Evolutionary conservation across 2,329 filamentous ascomycete genomes (phyloP).

Genomic region (Orbilia brochopaga): DNA sequence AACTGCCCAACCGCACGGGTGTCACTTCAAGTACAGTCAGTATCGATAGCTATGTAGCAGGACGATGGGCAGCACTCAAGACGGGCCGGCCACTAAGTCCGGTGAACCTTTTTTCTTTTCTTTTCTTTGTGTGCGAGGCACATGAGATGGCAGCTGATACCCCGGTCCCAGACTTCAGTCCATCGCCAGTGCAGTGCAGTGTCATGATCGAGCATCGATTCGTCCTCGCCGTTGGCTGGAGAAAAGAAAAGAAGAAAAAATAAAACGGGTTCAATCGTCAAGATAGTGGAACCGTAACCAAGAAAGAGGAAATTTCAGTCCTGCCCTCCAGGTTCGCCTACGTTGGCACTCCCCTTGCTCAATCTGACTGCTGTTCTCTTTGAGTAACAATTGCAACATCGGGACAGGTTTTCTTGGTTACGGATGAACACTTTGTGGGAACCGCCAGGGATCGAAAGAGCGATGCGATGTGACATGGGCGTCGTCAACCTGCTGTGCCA

Average conservation of each 20-base stretch:
- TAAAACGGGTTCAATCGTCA: slow-evolving; percentile 18
- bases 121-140: slow-evolving; percentile 44
- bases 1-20: slow-evolving; percentile 16
- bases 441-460: slow-evolving; percentile 10
- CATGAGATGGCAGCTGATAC: slow-evolving; percentile 52
- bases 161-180: slow-evolving; percentile 36
- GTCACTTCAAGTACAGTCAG: slow-evolving; percentile 13
- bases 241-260: not conserved
- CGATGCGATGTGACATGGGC: slow-evolving; percentile 15
- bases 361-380: slow-evolving; percentile 24
- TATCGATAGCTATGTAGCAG: not conserved
- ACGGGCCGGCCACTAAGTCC: slow-evolving; percentile 31
- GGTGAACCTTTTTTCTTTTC: slow-evolving; percentile 33
- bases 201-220: slow-evolving; percentile 26
- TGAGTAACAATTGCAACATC: slow-evolving; percentile 50
- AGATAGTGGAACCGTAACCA: slow-evolving; percentile 44
- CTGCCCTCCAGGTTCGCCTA: not conserved
- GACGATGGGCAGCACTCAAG: not conserved
- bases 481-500: slow-evolving; percentile 5
- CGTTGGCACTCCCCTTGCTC: not conserved
- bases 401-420: slow-evolving; percentile 15
- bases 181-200: slow-evolving; percentile 12
- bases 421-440: slow-evolving; percentile 8
- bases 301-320: slow-evolving; percentile 22
- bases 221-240: slow-evolving; percentile 4